phyloP scores from a whole-genome alignment of 2,329 filamentous ascomycete genomes.

The Microcyclospora tardicrescens region DNA sequence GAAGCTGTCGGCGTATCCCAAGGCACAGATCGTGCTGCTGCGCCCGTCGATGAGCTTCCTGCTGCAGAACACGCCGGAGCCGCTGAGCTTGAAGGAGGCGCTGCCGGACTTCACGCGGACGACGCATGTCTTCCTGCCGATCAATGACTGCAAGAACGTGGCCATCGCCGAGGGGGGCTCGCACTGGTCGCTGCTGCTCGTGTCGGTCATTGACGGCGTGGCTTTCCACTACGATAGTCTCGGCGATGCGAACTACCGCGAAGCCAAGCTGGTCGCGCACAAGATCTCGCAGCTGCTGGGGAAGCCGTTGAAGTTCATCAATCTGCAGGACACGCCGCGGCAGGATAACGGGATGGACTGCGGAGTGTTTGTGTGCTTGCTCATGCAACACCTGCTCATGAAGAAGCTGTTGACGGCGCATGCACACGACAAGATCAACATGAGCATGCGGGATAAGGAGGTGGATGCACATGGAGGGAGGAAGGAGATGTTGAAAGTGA shows the following conservation, averaged over 20 bases:
- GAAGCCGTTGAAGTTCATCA: slow-evolving; percentile 58
- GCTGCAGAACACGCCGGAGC: slow-evolving; percentile 59
- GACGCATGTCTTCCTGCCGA: slow-evolving; percentile 88
- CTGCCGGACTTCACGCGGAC: slow-evolving; percentile 69
- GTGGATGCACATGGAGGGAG: slow-evolving; percentile 69
- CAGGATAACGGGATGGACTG: slow-evolving; percentile 91
- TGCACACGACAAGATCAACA: slow-evolving; percentile 74
- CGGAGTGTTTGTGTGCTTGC: slow-evolving; percentile 86
- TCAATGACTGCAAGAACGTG: slow-evolving; percentile 76
- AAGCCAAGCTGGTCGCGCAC: slow-evolving; percentile 55
- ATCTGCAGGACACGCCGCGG: slow-evolving; percentile 73
- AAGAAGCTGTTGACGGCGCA: slow-evolving; percentile 69
- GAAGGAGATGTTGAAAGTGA: slow-evolving; percentile 84
- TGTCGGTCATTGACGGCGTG: slow-evolving; percentile 75
- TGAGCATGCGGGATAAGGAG: slow-evolving; percentile 79
- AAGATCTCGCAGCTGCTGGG: slow-evolving; percentile 59
- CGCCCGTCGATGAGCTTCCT: slow-evolving; percentile 89
- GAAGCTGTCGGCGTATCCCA: slow-evolving; percentile 64
- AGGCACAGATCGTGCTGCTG: slow-evolving; percentile 77
- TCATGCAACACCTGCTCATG: slow-evolving; percentile 87
- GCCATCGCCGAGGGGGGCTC: slow-evolving; percentile 73
- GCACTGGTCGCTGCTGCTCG: slow-evolving; percentile 88
- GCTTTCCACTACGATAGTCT: slow-evolving; percentile 96
- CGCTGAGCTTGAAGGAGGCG: slow-evolving; percentile 46
- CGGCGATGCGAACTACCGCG: slow-evolving; percentile 57